A percentile compares a stretch with the other conserved stretches of the same genome.
phyloP scores from a whole-genome alignment of 2,329 filamentous ascomycete species.

The Monilinia polystroma region DNA sequence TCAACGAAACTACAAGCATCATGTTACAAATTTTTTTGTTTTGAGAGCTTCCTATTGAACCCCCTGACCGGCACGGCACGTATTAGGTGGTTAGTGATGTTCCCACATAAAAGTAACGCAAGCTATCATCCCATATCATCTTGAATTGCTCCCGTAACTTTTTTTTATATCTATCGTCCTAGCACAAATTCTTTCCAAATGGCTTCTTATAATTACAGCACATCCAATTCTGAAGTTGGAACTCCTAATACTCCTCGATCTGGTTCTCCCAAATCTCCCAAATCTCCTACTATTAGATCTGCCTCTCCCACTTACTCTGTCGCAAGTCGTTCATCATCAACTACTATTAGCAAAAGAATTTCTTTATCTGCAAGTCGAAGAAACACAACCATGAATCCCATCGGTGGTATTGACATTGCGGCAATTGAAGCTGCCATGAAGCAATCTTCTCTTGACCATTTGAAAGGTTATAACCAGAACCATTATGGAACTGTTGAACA shows the following conservation, averaged over 20 bases:
- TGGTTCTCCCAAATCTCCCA: conserved; percentile 29
- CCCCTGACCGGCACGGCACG: too few species aligned
- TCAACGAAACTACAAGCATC: too few species aligned
- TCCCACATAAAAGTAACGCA: too few species aligned
- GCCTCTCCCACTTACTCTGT: conserved; percentile 31
- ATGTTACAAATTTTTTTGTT: too few species aligned
- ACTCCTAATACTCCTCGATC: conserved; percentile 28
- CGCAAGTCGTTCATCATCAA: background rate
- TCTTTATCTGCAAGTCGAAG: conserved; percentile 36
- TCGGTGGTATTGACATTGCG: conserved; percentile 49
- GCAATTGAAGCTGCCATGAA: conserved; percentile 61
- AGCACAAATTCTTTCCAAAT: conserved; percentile 27
- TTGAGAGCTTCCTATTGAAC: too few species aligned
- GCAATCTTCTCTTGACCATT: conserved; percentile 58
- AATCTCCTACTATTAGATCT: conserved; percentile 26
- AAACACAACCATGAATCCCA: conserved; percentile 35
- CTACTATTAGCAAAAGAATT: conserved; percentile 34
- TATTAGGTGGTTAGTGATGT: too few species aligned
- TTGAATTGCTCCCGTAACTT: too few species aligned
- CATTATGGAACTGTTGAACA: conserved; percentile 57
- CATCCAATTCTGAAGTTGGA: conserved; percentile 33
- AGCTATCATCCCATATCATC: too few species aligned
- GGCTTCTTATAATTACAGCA: conserved; percentile 36
- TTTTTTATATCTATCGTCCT: too few species aligned
- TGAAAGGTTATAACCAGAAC: conserved; percentile 59